These are phyloP conservation scores for Fusarium nurragi DNA, from an alignment of 2,329 filamentous ascomycete species.

Conservation along the genomic window DNA sequence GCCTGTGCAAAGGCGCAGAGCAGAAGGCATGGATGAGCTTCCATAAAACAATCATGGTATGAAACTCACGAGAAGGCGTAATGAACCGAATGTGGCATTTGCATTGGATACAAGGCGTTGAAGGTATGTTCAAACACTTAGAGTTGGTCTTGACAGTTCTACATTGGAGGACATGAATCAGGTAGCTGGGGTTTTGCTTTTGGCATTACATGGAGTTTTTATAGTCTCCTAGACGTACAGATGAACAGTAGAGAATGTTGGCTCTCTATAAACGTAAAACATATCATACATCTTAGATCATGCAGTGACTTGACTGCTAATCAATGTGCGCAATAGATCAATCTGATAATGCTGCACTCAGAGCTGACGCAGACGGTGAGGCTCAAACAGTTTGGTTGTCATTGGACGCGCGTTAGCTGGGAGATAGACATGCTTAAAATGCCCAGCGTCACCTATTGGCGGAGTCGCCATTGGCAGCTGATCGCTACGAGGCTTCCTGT, in stretches of 20 bases:
- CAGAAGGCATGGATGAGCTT: background rate
- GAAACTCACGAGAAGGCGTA: conserved; percentile 10
- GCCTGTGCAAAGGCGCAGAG: background rate
- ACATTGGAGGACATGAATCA: background rate
- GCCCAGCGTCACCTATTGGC: conserved; percentile 9
- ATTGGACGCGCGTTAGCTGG: conserved; percentile 31
- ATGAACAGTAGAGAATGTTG: background rate
- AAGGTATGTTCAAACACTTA: conserved; percentile 10
- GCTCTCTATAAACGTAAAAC: background rate
- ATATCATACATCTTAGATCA: background rate
- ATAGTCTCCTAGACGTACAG: conserved; percentile 1
- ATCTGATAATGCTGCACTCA: background rate
- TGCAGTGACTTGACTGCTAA: background rate
- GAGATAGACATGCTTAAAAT: background rate
- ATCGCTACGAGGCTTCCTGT: conserved; percentile 12
- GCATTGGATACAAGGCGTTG: conserved; percentile 39
- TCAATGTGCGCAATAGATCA: background rate
- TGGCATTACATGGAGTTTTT: background rate
- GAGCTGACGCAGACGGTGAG: conserved; percentile 31
- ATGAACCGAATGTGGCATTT: conserved; percentile 14
- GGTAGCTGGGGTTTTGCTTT: conserved; percentile 2
- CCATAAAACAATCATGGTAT: background rate
- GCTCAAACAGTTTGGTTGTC: conserved; percentile 19
- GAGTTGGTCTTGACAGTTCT: background rate
- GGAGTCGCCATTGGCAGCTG: conserved; percentile 13